Evolutionary conservation across 257 asterid species (phyloP).

Genomic region (Eucommia ulmoides): DNA sequence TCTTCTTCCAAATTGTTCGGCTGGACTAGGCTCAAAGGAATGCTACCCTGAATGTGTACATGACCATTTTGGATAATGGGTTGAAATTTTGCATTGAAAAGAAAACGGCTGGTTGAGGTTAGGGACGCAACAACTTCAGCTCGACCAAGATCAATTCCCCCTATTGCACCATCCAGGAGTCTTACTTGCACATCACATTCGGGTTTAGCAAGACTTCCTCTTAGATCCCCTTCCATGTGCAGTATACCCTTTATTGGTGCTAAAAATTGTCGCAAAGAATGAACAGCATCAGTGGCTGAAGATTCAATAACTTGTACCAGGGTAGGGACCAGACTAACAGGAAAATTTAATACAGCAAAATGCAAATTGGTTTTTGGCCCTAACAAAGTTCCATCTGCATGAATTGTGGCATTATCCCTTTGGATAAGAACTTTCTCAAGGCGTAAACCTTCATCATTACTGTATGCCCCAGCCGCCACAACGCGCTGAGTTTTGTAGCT

Average conservation of each 20-base stretch:
- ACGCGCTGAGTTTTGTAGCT: constrained; percentile 86
- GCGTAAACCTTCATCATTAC: constrained; percentile 93
- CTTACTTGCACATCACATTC: constrained; percentile 99
- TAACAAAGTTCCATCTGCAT: constrained; percentile 93
- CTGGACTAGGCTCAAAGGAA: constrained; percentile 71
- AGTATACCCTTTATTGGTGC: constrained; percentile 89
- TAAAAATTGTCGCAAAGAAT: constrained; percentile 77
- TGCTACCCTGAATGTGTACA: constrained; percentile 90
- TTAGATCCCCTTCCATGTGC: constrained; percentile 99
- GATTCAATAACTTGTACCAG: constrained; percentile 84
- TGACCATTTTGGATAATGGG: constrained; percentile 87
- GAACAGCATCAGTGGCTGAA: constrained; percentile 87
- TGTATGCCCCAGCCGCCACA: constrained; percentile 91
- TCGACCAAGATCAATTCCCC: constrained; percentile 94
- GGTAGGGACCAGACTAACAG: constrained; percentile 89
- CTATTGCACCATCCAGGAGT: constrained; percentile 90
- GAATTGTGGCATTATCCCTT: constrained; percentile 93
- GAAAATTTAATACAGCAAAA: constrained; percentile 92
- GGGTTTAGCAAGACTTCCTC: constrained; percentile 90
- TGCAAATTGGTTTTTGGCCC: constrained; percentile 94
- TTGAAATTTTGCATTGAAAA: constrained; percentile 89
- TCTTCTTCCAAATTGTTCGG: constrained; percentile 56
- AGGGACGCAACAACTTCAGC: constrained; percentile 97
- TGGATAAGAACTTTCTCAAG: constrained; percentile 93
- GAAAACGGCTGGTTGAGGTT: constrained; percentile 79